A percentile compares a stretch with the other conserved stretches of the same genome.
Conservation (phyloP, 306 rosid genomes). For the Quercus alba region DNA sequence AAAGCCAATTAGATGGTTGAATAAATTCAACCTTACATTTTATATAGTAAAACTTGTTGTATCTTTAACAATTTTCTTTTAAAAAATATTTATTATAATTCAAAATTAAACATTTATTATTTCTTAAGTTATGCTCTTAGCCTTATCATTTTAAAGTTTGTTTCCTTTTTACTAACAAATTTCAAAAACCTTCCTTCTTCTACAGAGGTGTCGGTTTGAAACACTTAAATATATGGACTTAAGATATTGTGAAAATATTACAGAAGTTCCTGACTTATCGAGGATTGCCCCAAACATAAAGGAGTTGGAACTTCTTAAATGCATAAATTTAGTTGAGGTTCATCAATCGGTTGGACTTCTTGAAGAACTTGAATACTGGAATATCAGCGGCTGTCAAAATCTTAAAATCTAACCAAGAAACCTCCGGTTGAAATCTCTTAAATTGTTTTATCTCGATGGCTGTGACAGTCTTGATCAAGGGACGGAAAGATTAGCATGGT, state of each 20-base stretch:
- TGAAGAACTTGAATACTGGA: constrained; percentile 10
- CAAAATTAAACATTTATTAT: too few relatives aligned
- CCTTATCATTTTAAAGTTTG: too few relatives aligned
- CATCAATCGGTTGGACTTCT: constrained; percentile 36
- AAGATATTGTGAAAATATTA: constrained; percentile 1
- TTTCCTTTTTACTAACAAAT: neutral
- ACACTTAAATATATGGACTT: constrained; percentile 15
- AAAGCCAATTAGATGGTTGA: too few relatives aligned
- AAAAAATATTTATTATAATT: too few relatives aligned
- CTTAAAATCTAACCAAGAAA: constrained; percentile 1
- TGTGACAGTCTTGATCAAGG: constrained; percentile 9
- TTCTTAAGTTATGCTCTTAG: too few relatives aligned
- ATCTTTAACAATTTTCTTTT: too few relatives aligned
- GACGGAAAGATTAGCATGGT: too few relatives aligned
- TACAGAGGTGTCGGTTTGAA: neutral
- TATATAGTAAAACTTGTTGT: too few relatives aligned
- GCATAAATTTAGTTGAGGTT: constrained; percentile 21
- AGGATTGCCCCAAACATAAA: constrained; percentile 18
- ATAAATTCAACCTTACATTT: too few relatives aligned
- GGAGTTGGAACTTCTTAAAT: neutral
- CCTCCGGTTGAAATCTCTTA: constrained; percentile 14
- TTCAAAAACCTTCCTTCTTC: neutral
- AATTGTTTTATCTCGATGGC: constrained; percentile 12
- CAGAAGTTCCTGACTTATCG: constrained; percentile 22
- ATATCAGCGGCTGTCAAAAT: constrained; percentile 7